phyloP scores from a whole-genome alignment of 805 yeast species.

The Starmerella geochares region DNA sequence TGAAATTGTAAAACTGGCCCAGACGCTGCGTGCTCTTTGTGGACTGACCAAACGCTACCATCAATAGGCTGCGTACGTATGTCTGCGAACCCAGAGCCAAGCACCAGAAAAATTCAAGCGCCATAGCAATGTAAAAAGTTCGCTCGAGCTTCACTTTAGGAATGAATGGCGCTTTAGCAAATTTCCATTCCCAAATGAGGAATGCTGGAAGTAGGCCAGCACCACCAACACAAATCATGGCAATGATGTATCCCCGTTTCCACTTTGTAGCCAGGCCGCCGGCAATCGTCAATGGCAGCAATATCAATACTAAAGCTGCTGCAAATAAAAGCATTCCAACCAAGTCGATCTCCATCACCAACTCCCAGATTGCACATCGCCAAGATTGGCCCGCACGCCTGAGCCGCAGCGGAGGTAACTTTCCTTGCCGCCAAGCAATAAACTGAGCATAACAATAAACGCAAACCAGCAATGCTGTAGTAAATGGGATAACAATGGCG shows the following conservation, averaged over 20 bases:
- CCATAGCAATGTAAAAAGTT: constrained; percentile 60
- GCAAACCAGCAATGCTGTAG: constrained; percentile 46
- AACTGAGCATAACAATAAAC: constrained; percentile 49
- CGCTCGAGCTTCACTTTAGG: constrained; percentile 46
- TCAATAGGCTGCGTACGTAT: constrained; percentile 36
- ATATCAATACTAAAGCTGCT: constrained; percentile 51
- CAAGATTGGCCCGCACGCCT: constrained; percentile 31
- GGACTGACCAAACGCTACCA: neutral
- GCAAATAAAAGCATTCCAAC: constrained; percentile 50
- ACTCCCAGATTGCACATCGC: constrained; percentile 15
- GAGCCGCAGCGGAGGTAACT: constrained; percentile 7
- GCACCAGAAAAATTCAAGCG: constrained; percentile 48
- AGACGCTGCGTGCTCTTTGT: neutral
- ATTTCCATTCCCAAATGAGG: constrained; percentile 42
- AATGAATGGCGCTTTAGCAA: constrained; percentile 38
- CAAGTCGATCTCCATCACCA: constrained; percentile 57
- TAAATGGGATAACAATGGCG: constrained; percentile 63
- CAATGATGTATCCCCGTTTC: constrained; percentile 53
- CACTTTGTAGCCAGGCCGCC: constrained; percentile 51
- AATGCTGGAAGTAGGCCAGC: constrained; percentile 45
- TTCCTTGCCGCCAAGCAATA: constrained; percentile 40
- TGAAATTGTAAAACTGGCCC: neutral
- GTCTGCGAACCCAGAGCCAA: constrained; percentile 56
- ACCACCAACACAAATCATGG: constrained; percentile 37
- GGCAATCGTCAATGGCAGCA: constrained; percentile 66